phyloP scores from a whole-genome alignment of 2,329 filamentous ascomycete genomes.

The Penicillium freii region DNA sequence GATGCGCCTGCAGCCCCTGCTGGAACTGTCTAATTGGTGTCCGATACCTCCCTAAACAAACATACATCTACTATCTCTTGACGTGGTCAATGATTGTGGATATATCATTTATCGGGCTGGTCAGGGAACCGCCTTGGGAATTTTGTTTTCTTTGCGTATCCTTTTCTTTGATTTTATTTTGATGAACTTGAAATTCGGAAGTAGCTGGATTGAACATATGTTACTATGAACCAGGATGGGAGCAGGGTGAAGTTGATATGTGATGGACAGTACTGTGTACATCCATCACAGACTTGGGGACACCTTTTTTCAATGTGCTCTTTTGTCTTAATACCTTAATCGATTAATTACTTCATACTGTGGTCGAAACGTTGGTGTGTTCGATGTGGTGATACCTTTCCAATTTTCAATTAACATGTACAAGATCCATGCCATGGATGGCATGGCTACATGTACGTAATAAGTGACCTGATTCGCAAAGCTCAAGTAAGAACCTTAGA shows the following conservation, averaged over 20 bases:
- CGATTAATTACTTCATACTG: not conserved
- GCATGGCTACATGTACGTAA: not conserved
- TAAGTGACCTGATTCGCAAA: not conserved
- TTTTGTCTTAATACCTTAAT: not conserved
- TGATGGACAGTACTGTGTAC: not conserved
- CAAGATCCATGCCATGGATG: not conserved
- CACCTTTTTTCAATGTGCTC: not conserved
- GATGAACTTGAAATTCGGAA: not conserved
- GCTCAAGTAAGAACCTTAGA: not conserved
- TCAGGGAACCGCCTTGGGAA: not conserved
- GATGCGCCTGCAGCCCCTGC: constrained; percentile 20
- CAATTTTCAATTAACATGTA: not conserved
- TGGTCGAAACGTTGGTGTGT: not conserved
- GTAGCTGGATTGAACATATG: not conserved
- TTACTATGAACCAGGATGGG: not conserved
- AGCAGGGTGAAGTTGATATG: not conserved
- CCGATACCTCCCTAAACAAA: not conserved
- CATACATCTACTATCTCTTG: not conserved
- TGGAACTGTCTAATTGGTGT: constrained; percentile 10
- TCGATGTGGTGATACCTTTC: not conserved
- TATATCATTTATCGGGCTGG: not conserved
- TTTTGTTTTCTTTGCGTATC: not conserved
- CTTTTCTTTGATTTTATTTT: not conserved
- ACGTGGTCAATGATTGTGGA: not conserved
- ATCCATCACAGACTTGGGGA: not conserved